Base-by-base conservation (phyloP, 2,329 filamentous ascomycete genomes). In the Pseudogymnoascus pannorum region DNA sequence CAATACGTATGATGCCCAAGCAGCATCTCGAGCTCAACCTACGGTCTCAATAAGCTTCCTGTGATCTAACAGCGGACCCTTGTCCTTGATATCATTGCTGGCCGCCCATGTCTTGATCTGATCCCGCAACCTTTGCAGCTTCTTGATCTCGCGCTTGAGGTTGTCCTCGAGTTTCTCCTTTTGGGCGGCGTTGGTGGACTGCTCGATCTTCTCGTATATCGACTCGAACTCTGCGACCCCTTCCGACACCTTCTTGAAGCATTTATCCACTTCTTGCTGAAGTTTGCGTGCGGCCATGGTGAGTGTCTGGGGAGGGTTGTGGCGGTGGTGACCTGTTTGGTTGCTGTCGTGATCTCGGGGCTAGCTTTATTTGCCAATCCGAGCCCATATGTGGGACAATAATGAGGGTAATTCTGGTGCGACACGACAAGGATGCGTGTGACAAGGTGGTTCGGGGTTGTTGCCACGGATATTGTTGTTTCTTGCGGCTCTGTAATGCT, bases 21-120 rank as follows among this genome's bases (percentile, higher is more conserved):
- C n/a, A 58, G 44, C 9, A 31, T 40, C 58, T 61, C 35, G 29
- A 62, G 18, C 33, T 64, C 38, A 33, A 65, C 69, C n/a, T 70
- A 97, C 93, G 79, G 92, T 96, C 82, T 99, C 94, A 76, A 99
- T 99, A 75, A 95, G 83, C 78, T 92, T 94, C 74, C 94, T 85
- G 76, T 99, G 87, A 72, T 99, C 94, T 72, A 97, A 78, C 73
- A 99, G 78, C 69, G 93, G 93, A 74, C 89, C 89, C 82, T 99
- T 99, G 81, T 99, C 94, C 82, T 99, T 99, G 84, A 99, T 96
- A 74, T 99, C 94, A 80, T 96, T 96, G 77, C 91, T 92, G 62
- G 92, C 90, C 2, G 93, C 92, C 94, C 94, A 99, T 82, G 93
- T 95, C 81, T 99, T 99, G 81, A 99, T 97, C 80, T 97, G 94